A percentile compares a stretch with the other conserved stretches of the same genome.
Evolutionary conservation across 148 eudicot genomes (phyloP).

Genomic region (Cornus kousa): DNA sequence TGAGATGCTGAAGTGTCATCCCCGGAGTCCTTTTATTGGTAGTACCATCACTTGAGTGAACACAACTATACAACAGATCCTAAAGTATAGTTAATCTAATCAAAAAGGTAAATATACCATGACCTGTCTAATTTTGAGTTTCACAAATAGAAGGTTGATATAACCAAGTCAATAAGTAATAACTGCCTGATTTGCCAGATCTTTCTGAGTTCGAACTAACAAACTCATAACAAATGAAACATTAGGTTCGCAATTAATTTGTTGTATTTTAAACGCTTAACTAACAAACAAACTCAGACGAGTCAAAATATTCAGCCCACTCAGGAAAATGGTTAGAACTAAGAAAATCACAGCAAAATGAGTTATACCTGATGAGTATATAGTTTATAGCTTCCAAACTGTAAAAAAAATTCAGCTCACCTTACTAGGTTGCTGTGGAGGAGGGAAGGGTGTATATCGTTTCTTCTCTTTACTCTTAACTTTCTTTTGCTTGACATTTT

Average conservation of each 20-base stretch:
- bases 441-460: slow-evolving; percentile 91
- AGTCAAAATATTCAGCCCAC: not conserved
- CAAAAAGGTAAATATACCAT: not conserved
- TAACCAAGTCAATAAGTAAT: not conserved
- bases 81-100: too few species aligned
- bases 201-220: not conserved
- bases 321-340: not conserved
- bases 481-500: slow-evolving; percentile 91
- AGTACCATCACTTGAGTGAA: not conserved
- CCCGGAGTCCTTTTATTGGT: not conserved
- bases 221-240: not conserved
- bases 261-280: too few species aligned
- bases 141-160: not conserved
- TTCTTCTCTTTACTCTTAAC: slow-evolving; percentile 80
- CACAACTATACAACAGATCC: not conserved
- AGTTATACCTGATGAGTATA: not conserved
- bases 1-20: not conserved
- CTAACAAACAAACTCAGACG: too few species aligned
- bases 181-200: not conserved
- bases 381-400: not conserved
- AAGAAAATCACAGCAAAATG: not conserved
- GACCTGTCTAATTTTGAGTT: not conserved
- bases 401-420: slow-evolving; percentile 32
- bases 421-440: slow-evolving; percentile 92
- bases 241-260: not conserved